Evolutionary conservation across 2,329 filamentous ascomycete species (phyloP).

Genomic region (Bipolaris zeicola): DNA sequence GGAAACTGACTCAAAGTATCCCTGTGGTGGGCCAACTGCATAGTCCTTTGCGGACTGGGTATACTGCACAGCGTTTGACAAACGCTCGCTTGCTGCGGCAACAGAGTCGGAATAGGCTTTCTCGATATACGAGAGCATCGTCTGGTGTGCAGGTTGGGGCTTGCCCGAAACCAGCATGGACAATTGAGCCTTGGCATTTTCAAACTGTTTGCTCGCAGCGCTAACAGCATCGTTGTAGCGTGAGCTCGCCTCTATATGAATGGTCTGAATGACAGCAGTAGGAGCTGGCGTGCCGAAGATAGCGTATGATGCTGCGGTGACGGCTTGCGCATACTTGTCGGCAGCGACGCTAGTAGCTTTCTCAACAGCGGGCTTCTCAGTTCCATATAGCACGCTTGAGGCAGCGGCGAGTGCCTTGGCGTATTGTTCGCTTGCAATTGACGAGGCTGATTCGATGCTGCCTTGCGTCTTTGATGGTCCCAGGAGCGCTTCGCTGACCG

Average conservation of each 20-base stretch:
- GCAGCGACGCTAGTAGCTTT: conserved; percentile 58
- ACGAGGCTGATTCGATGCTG: conserved; percentile 57
- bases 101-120: conserved; percentile 70
- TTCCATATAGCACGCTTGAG: conserved; percentile 61
- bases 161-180: conserved; percentile 72
- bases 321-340: conserved; percentile 62
- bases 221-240: conserved; percentile 70
- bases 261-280: conserved; percentile 51
- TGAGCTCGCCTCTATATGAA: conserved; percentile 56
- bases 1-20: conserved; percentile 62
- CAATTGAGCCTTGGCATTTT: conserved; percentile 68
- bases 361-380: conserved; percentile 48
- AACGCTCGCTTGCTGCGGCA: conserved; percentile 63
- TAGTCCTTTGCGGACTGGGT: conserved; percentile 49
- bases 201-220: conserved; percentile 69
- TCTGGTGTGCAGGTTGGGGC: conserved; percentile 70
- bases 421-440: conserved; percentile 62
- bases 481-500: conserved; percentile 61
- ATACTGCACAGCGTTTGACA: conserved; percentile 60
- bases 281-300: conserved; percentile 60
- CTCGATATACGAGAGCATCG: conserved; percentile 71
- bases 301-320: conserved; percentile 63
- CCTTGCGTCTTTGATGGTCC: conserved; percentile 55
- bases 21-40: conserved; percentile 51
- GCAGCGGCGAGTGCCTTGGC: conserved; percentile 62